Percentiles rank a stretch among this genome's conserved stretches.
Evolutionary conservation across 371 early-diverging fungal species (phyloP).

Genomic region (Syncephalastrum monosporum): DNA sequence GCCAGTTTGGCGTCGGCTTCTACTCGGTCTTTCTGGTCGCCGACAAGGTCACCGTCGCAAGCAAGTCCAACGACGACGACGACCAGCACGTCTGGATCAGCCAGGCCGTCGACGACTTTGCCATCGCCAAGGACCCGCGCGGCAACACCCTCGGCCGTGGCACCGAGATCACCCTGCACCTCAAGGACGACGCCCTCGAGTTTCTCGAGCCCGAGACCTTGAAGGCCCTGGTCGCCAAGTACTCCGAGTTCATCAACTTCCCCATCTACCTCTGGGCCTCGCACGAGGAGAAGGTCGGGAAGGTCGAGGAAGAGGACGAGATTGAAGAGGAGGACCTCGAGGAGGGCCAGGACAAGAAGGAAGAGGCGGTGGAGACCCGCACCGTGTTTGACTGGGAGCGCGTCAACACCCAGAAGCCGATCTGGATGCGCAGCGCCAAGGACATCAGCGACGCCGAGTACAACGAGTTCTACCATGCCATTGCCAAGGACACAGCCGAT

Average conservation of each 20-base stretch:
- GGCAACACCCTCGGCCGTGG: slow-evolving; percentile 84
- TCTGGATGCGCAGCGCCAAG: slow-evolving; percentile 88
- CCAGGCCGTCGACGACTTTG: slow-evolving; percentile 73
- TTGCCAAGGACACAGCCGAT: slow-evolving; percentile 65
- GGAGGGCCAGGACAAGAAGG: slow-evolving; percentile 53
- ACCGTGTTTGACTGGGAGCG: slow-evolving; percentile 59
- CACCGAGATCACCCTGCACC: slow-evolving; percentile 85
- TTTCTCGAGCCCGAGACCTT: slow-evolving; percentile 73
- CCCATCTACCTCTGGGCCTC: slow-evolving; percentile 83
- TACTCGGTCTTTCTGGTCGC: slow-evolving; percentile 94
- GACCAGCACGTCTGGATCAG: slow-evolving; percentile 89
- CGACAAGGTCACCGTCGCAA: slow-evolving; percentile 93
- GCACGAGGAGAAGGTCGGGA: slow-evolving; percentile 44
- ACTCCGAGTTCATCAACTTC: slow-evolving; percentile 93
- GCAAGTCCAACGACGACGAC: slow-evolving; percentile 79
- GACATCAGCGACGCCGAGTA: slow-evolving; percentile 81
- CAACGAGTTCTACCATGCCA: slow-evolving; percentile 79
- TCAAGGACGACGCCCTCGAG: slow-evolving; percentile 87
- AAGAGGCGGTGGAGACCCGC: slow-evolving; percentile 49
- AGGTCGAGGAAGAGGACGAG: slow-evolving; percentile 35
- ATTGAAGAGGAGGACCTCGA: slow-evolving; percentile 47
- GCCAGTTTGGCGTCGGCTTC: slow-evolving; percentile 99
- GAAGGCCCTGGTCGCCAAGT: slow-evolving; percentile 72
- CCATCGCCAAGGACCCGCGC: slow-evolving; percentile 84
- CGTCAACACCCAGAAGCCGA: slow-evolving; percentile 83